Evolutionary conservation across 139 green algal species (phyloP).

Genomic region (Spirogloea muscicola): DNA sequence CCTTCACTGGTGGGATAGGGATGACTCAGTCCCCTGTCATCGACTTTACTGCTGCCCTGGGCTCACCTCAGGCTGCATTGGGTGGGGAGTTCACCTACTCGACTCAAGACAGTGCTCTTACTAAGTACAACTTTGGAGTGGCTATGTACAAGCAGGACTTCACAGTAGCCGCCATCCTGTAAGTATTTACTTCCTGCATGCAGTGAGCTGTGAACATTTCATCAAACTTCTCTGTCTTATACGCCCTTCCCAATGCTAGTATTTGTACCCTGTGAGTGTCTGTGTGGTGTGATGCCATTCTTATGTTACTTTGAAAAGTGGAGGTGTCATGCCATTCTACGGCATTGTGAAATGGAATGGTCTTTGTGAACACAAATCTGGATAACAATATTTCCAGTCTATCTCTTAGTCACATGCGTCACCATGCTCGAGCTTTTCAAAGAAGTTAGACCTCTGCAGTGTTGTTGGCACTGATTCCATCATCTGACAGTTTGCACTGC

Average conservation of each 20-base stretch:
- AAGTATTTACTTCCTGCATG: background rate
- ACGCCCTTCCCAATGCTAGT: background rate
- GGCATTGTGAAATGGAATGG: background rate
- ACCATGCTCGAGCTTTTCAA: too few species aligned
- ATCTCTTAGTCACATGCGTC: background rate
- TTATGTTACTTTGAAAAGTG: background rate
- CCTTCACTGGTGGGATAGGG: conserved; percentile 6
- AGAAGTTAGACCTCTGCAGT: too few species aligned
- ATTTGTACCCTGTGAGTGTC: background rate
- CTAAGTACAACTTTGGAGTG: conserved; percentile 48
- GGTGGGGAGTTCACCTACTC: conserved; percentile 44
- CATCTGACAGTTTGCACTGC: background rate
- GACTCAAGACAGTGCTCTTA: conserved; percentile 26
- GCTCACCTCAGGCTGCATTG: conserved; percentile 32
- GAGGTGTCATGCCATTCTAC: background rate
- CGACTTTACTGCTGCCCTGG: conserved; percentile 24
- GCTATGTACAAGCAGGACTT: conserved; percentile 36
- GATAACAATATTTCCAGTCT: background rate
- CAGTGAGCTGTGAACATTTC: background rate
- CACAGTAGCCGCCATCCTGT: conserved; percentile 32
- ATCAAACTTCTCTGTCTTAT: background rate
- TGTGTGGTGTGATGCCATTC: background rate
- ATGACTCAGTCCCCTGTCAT: conserved; percentile 23
- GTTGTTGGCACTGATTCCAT: background rate
- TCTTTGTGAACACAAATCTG: background rate